Evolutionary conservation across 2,329 filamentous ascomycete genomes (phyloP).

Genomic region (Colletotrichum tropicicola): DNA sequence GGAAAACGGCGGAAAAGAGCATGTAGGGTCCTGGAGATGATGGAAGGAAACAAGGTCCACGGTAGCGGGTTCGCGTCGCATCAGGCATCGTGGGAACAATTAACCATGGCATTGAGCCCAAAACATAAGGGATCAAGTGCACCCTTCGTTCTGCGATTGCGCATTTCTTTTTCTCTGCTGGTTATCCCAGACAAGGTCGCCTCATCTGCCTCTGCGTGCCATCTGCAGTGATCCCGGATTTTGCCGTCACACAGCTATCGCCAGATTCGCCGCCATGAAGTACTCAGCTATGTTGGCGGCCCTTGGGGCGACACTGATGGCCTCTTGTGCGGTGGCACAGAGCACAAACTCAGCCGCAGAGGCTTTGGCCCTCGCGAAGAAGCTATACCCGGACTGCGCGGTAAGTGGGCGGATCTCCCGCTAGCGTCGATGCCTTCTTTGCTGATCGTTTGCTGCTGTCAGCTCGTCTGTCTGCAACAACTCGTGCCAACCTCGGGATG

Average conservation of each 20-base stretch:
- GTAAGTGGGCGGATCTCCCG: conserved; percentile 24
- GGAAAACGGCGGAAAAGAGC: not conserved
- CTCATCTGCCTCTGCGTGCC: not conserved
- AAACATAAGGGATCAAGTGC: not conserved
- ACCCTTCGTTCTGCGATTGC: no score
- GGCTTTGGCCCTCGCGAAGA: conserved; percentile 19
- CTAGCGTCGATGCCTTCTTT: not conserved
- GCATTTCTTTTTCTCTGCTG: not conserved
- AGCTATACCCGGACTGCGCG: conserved; percentile 28
- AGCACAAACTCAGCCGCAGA: not conserved
- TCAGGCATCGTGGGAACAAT: not conserved
- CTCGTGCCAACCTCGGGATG: conserved; percentile 19
- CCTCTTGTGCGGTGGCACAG: not conserved
- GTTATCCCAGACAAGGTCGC: not conserved
- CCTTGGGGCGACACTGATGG: not conserved
- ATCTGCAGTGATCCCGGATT: not conserved
- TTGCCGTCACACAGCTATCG: not conserved
- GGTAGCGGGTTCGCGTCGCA: not conserved
- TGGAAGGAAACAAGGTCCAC: not conserved
- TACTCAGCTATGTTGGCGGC: not conserved
- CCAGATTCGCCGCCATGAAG: conserved; percentile 5
- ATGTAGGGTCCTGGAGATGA: not conserved
- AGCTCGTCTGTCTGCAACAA: conserved; percentile 31
- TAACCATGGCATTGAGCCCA: not conserved
- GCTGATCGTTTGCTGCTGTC: conserved; percentile 9